These are phyloP conservation scores for Agapanthus africanus DNA, from an alignment of 106 monocot species.

Conservation along the genomic window DNA sequence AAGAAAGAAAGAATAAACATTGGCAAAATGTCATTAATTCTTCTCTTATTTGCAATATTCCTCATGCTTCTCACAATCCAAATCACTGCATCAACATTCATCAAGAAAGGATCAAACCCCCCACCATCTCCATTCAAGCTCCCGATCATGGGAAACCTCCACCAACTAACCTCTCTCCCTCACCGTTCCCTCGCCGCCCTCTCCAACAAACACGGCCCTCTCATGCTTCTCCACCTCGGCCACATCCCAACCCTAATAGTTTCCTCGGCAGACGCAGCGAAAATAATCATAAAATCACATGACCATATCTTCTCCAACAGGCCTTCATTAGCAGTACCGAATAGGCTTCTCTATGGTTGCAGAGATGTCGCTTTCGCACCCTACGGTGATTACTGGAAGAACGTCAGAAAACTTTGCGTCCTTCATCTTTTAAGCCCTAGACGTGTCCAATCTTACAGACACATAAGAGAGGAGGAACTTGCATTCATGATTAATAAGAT, in stretches of 20 bases:
- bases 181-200: conserved; percentile 7
- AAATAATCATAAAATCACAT: conserved; percentile 13
- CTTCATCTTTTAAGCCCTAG: conserved; percentile 10
- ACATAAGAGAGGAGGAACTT: conserved; percentile 8
- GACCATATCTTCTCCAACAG: conserved; percentile 11
- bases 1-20: too few relatives aligned
- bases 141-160: conserved; percentile 27
- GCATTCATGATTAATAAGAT: neutral
- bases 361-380: conserved; percentile 13
- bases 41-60: too few relatives aligned
- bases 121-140: conserved; percentile 20
- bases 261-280: conserved; percentile 11
- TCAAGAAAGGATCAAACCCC: too few relatives aligned
- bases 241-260: conserved; percentile 11
- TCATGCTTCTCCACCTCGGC: conserved; percentile 31
- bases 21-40: too few relatives aligned
- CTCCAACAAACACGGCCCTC: conserved; percentile 17
- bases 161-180: conserved; percentile 3
- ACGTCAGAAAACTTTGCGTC: conserved; percentile 11
- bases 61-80: too few relatives aligned
- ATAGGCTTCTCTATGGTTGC: neutral
- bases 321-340: neutral
- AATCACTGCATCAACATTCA: too few relatives aligned
- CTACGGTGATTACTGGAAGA: conserved; percentile 26
- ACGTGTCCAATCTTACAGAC: conserved; percentile 4